phyloP scores from a whole-genome alignment of 306 rosid genomes.

The Mimosa bimucronata region DNA sequence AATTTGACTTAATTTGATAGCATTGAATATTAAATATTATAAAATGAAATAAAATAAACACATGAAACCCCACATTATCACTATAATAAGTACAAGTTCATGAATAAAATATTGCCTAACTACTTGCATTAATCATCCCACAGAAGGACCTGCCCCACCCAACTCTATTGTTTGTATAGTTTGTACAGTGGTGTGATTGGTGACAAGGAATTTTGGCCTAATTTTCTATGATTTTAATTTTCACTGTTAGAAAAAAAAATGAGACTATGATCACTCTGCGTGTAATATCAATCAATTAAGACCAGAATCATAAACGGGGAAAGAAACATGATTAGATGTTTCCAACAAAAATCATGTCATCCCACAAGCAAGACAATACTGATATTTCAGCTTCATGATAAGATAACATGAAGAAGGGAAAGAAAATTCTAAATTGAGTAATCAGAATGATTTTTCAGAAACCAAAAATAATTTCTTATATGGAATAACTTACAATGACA shows the following conservation, averaged over 20 bases:
- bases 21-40: neutral
- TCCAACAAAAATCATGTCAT: conserved; percentile 29
- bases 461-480: neutral
- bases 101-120: neutral
- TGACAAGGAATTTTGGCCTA: neutral
- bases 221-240: neutral
- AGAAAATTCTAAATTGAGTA: neutral
- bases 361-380: conserved; percentile 28
- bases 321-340: conserved; percentile 41
- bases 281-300: neutral
- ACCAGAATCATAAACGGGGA: conserved; percentile 7
- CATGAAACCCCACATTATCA: neutral
- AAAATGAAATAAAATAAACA: neutral
- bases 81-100: neutral
- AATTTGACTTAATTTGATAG: neutral
- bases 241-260: neutral
- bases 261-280: neutral
- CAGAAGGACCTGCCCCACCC: neutral
- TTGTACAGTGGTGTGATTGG: neutral
- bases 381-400: conserved; percentile 30
- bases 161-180: neutral
- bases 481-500: neutral
- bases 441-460: neutral
- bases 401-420: neutral
- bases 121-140: neutral